Base-by-base conservation (phyloP, 1,284 basidiomycete genomes). In the Rhodotorula sp. region DNA sequence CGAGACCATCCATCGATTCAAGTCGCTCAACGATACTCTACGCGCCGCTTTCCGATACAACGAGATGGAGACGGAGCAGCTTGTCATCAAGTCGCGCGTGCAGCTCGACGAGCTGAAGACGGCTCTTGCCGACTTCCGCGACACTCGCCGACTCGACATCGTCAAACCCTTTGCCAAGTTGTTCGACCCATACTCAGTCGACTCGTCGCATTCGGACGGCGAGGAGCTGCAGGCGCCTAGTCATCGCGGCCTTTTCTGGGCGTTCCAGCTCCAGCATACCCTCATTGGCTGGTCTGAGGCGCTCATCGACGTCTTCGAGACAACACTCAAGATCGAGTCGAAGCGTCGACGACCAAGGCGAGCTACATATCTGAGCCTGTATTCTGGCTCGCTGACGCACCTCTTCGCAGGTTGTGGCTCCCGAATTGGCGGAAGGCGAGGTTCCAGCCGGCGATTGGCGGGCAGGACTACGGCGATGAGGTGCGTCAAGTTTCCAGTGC, bases 131-230 rank as follows among this genome's bases (percentile, higher is more conserved):
- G 55, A 78, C 60, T 91, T 90, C 77, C 82, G 81, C 64, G 79
- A 81, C 5, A 82, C 83, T 0, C 65, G 72, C 69, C 89, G 90
- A 64, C 83, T 87, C 56, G 79, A 79, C 2, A 85, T 93, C 20
- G 79, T 92, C 2, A 87, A 89, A 62, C 89, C 90, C 0, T 92
- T 90, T 76, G 83, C 84, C 17, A 79, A 84, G 29, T 82, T 86
- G 0, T 87, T 91, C 67, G 86, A 88, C 60, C 80, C 84, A 0
- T 70, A 70, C 32, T 76, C 80, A 64, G 74, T 68, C 20, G 69
- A 72, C 27, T 57, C 69, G 30, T 27, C 76, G 13, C 20, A 27
- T 4, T n/a, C n/a, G n/a, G 46, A 30, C 44, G 30, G 39, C 10
- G 51, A 66, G 7, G 59, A 62, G 24, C 46, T 62, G 30, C 48